phyloP scores from a whole-genome alignment of 257 asterid genomes.

The Solanum microdontum region DNA sequence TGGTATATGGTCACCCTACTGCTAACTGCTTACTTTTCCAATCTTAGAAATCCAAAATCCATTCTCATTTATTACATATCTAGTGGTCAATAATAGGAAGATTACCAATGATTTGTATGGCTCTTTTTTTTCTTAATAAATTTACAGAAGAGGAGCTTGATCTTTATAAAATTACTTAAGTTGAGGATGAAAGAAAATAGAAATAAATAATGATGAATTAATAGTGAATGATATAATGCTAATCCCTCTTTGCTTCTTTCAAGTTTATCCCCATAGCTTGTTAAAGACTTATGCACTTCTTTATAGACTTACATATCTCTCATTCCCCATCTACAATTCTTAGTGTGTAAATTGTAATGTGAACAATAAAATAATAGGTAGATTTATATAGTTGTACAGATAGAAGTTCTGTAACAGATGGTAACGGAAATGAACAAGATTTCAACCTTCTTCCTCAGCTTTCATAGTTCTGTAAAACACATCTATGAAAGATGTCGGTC shows the following conservation, averaged over 20 bases:
- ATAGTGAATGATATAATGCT: not conserved
- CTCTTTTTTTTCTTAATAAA: not conserved
- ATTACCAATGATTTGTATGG: not conserved
- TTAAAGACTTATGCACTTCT: not conserved
- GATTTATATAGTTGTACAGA: not conserved
- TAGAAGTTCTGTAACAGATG: not conserved
- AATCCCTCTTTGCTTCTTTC: not conserved
- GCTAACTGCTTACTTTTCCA: not conserved
- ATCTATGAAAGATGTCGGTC: not conserved
- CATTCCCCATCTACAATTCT: not conserved
- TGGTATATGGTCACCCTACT: not conserved
- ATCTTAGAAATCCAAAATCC: not conserved
- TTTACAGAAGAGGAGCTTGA: not conserved
- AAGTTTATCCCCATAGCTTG: not conserved
- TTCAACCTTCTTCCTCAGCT: not conserved
- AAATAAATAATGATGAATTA: not conserved
- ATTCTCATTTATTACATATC: not conserved
- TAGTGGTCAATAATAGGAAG: not conserved
- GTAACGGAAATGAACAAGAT: not conserved
- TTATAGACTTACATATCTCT: not conserved
- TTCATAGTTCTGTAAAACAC: not conserved
- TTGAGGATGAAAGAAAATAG: not conserved
- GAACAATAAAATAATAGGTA: not conserved
- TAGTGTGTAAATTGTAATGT: not conserved
- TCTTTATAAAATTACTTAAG: not conserved